phyloP scores from a whole-genome alignment of 179 eudicot genomes.

The Sideroxylon spinosum region DNA sequence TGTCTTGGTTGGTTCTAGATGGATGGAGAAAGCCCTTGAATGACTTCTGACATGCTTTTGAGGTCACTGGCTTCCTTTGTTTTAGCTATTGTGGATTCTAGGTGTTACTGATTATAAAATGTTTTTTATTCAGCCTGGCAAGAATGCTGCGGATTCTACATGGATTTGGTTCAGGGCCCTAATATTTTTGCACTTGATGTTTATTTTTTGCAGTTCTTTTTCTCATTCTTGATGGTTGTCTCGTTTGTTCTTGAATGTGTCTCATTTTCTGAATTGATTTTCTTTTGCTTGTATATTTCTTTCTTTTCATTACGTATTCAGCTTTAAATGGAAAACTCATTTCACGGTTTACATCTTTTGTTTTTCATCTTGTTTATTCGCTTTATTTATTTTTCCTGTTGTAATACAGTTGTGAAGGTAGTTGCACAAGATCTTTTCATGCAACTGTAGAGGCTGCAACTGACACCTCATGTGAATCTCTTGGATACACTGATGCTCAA shows the following conservation, averaged over 20 bases:
- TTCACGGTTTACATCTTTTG: not conserved
- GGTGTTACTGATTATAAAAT: too few relatives aligned
- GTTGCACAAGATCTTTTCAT: slow-evolving; percentile 93
- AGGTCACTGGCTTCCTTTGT: too few relatives aligned
- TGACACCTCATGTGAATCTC: slow-evolving; percentile 59
- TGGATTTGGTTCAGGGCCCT: not conserved
- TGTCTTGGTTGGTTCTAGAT: too few relatives aligned
- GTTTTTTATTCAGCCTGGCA: too few relatives aligned
- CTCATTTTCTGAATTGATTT: not conserved
- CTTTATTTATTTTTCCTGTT: not conserved
- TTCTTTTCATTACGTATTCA: not conserved
- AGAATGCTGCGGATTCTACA: not conserved
- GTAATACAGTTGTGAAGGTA: slow-evolving; percentile 76
- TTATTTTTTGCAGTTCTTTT: slow-evolving; percentile 10
- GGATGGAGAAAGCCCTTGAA: too few relatives aligned
- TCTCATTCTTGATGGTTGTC: not conserved
- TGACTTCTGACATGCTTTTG: too few relatives aligned
- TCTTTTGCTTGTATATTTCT: not conserved
- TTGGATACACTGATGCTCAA: slow-evolving; percentile 53
- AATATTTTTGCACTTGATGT: not conserved
- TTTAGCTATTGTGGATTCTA: too few relatives aligned
- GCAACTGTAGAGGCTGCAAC: slow-evolving; percentile 54
- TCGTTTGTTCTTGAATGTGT: not conserved
- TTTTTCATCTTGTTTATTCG: not conserved
- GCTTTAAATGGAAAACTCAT: not conserved